Base-by-base conservation (phyloP, 73 alveolate genomes). In the Paramecium octaurelia region DNA sequence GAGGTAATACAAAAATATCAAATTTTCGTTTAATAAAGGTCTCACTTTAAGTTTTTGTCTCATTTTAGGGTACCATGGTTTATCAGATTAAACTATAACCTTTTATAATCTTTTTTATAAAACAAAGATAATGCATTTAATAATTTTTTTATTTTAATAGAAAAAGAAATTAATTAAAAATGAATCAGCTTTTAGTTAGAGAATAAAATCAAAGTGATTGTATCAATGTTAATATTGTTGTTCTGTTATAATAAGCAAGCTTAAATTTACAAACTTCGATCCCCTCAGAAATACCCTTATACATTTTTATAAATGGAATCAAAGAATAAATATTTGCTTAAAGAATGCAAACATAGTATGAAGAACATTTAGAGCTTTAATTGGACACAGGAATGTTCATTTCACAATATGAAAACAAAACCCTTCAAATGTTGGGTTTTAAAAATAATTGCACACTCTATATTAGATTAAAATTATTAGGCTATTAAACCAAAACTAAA, bases 1-100 rank as follows among this genome's bases (percentile, higher is more conserved):
- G 91, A 10, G 91, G 91, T 16, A 80, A 42, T 24, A 46, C 91
- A 48, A 80, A 80, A 46, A 42, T 80, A 44, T 80, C 36, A 31
- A 80, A 31, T 80, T 58, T 21, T 80, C 91, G 16, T 9, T 73
- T 20, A 73, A 36, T 14, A 73, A 35, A 18, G 84, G 50, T 64
- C 50, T 64, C 2, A 64, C 11, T 14, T 1, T 29, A 64, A 24
- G 54, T 34, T 64, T 64, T 42, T 31, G 10, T 64, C 8, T 27
- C 84, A 64, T 64, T 7, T 64, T 64, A 64, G 50, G 84, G 10
- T 64, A 64, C 84, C 84, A 27, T 64, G 84, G 84, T 20, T 48
- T 27, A 64, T 64, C 77, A 21, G 44, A 64, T 64, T 64, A 31
- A 34, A 64, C 50, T 27, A 64, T 64, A 64, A 64, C 9, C 50